Percentiles rank a stretch among this genome's conserved stretches.
Conservation (phyloP, 2,329 filamentous ascomycete genomes). For the Diaporthe helianthi region DNA sequence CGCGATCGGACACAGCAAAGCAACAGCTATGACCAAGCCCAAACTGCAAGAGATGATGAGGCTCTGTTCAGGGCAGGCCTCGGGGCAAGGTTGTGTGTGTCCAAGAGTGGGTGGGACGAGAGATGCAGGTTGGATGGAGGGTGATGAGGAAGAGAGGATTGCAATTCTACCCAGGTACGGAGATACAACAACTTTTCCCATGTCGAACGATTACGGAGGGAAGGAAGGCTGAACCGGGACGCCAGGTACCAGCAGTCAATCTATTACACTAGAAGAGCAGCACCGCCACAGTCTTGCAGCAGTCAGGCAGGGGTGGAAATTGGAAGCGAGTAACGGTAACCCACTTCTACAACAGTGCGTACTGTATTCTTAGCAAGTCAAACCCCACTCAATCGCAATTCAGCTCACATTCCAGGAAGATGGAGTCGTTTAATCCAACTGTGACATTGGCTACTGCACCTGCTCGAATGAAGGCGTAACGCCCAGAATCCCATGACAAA, state of each 20-base stretch:
- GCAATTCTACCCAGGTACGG: background rate
- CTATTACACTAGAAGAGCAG: background rate
- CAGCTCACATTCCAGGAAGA: conserved; percentile 16
- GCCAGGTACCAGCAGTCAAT: background rate
- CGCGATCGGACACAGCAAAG: conserved; percentile 14
- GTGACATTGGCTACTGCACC: conserved; percentile 6
- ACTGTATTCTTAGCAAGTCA: background rate
- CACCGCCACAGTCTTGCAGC: background rate
- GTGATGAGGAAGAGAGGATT: background rate
- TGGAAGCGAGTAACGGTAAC: conserved; percentile 10
- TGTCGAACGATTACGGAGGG: background rate
- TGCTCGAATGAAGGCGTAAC: background rate
- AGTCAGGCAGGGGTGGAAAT: conserved; percentile 17
- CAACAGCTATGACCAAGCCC: conserved; percentile 13
- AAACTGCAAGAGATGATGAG: conserved; percentile 1
- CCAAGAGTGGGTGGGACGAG: background rate
- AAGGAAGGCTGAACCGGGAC: background rate
- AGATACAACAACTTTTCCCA: background rate
- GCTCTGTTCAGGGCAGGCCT: background rate
- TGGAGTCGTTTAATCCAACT: background rate
- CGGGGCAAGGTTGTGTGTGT: background rate
- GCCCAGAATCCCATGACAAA: conserved; percentile 12
- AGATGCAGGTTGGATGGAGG: background rate
- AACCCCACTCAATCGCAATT: conserved; percentile 15
- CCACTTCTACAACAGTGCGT: background rate